These are phyloP conservation scores for Myrmaecium sp. DNA, from an alignment of 2,329 filamentous ascomycete genomes.

Conservation along the genomic window DNA sequence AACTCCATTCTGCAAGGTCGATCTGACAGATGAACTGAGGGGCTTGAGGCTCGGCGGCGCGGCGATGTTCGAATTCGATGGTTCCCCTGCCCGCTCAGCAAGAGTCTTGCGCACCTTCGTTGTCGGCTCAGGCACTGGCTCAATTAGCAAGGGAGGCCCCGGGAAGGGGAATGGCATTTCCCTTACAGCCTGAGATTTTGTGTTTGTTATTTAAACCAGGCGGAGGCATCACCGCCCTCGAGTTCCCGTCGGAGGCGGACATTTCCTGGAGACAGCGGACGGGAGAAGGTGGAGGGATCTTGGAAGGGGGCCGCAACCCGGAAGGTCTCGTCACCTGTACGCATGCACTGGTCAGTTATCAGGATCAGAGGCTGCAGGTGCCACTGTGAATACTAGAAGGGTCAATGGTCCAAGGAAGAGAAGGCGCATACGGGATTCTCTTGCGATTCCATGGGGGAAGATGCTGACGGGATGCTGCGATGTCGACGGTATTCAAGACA, in stretches of 20 bases:
- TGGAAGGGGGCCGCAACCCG: slow-evolving; percentile 17
- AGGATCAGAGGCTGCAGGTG: neutral
- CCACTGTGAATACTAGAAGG: neutral
- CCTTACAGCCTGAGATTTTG: slow-evolving; percentile 33
- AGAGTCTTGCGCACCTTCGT: slow-evolving; percentile 33
- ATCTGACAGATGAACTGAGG: slow-evolving; percentile 25
- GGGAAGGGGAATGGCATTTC: slow-evolving; percentile 10
- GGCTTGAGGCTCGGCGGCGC: slow-evolving; percentile 27
- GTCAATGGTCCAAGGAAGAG: too few relatives aligned
- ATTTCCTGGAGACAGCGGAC: slow-evolving; percentile 30
- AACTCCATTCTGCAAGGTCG: slow-evolving; percentile 23
- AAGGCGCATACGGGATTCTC: slow-evolving; percentile 3
- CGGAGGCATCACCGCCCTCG: slow-evolving; percentile 28
- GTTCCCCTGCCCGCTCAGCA: slow-evolving; percentile 29
- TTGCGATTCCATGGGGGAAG: slow-evolving; percentile 3
- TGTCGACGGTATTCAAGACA: too few relatives aligned
- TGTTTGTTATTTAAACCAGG: slow-evolving; percentile 30
- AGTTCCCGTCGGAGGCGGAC: slow-evolving; percentile 35
- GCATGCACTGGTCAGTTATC: too few relatives aligned
- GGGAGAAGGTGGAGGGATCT: slow-evolving; percentile 12
- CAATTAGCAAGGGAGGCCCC: slow-evolving; percentile 4
- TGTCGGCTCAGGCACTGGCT: slow-evolving; percentile 28
- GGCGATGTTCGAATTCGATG: slow-evolving; percentile 24
- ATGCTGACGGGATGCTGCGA: too few relatives aligned
- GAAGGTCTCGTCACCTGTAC: slow-evolving; percentile 10